Percentiles rank a stretch among this genome's conserved stretches.
Evolutionary conservation across 768 basidiomycete genomes (phyloP).

Genomic region (Strobilomyces confusus): DNA sequence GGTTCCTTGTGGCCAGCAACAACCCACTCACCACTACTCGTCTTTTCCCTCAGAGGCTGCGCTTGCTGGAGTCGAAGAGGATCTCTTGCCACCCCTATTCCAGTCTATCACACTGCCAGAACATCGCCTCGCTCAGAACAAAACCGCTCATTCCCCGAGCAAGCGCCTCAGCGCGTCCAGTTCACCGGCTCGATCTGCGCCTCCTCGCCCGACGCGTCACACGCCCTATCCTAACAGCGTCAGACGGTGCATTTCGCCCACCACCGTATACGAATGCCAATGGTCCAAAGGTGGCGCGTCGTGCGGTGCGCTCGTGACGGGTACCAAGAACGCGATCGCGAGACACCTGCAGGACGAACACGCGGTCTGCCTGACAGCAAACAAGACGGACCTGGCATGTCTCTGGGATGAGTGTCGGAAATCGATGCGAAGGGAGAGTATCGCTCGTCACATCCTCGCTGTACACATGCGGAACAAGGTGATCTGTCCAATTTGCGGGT

Average conservation of each 20-base stretch:
- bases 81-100: no score
- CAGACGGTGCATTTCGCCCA: background rate
- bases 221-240: conserved; percentile 6
- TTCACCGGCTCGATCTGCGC: background rate
- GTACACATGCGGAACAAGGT: conserved; percentile 23
- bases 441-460: conserved; percentile 21
- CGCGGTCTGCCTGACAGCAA: background rate
- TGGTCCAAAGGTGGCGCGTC: conserved; percentile 1
- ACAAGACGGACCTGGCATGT: conserved; percentile 12
- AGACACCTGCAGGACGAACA: conserved; percentile 11
- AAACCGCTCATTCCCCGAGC: background rate
- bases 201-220: background rate
- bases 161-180: background rate
- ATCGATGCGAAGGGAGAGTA: conserved; percentile 24
- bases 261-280: conserved; percentile 1
- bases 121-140: background rate
- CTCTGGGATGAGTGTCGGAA: conserved; percentile 17
- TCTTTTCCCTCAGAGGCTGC: background rate
- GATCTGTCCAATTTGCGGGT: conserved; percentile 14
- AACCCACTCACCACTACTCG: background rate
- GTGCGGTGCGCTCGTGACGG: conserved; percentile 1
- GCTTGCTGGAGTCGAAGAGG: background rate
- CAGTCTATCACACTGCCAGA: background rate
- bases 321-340: conserved; percentile 10
- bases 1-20: background rate